Conservation (phyloP, 208 protist genomes). For the Porcisia deanei region DNA sequence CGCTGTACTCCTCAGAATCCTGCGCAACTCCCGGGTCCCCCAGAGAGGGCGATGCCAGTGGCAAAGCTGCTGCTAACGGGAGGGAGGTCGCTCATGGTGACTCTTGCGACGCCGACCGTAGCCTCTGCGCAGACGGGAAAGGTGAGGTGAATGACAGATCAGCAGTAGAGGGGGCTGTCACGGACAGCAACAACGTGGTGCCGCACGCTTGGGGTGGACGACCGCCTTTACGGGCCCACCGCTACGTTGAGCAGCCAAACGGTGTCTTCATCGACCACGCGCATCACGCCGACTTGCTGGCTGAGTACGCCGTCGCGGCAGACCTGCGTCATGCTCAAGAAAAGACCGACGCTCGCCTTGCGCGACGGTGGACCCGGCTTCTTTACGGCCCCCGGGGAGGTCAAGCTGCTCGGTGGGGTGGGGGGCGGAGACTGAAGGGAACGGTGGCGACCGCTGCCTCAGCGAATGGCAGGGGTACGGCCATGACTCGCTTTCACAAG, state of each 20-base stretch:
- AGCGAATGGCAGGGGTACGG: background rate
- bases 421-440: background rate
- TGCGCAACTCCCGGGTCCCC: background rate
- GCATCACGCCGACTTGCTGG: constrained; percentile 30
- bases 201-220: background rate
- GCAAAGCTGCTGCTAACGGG: background rate
- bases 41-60: background rate
- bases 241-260: constrained; percentile 60
- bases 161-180: background rate
- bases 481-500: background rate
- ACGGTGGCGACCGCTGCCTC: background rate
- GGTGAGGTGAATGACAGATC: background rate
- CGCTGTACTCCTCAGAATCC: background rate
- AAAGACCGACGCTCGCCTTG: constrained; percentile 12
- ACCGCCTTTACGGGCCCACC: constrained; percentile 54
- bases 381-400: constrained; percentile 12
- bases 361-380: constrained; percentile 17
- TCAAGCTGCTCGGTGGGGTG: background rate
- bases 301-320: constrained; percentile 23
- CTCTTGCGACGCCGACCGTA: background rate
- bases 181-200: background rate
- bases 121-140: background rate
- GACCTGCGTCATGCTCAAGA: constrained; percentile 24
- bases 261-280: constrained; percentile 45
- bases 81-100: background rate